Base-by-base conservation (phyloP, 192 early-diverging fungal genomes). In the Coemansia reversa region DNA sequence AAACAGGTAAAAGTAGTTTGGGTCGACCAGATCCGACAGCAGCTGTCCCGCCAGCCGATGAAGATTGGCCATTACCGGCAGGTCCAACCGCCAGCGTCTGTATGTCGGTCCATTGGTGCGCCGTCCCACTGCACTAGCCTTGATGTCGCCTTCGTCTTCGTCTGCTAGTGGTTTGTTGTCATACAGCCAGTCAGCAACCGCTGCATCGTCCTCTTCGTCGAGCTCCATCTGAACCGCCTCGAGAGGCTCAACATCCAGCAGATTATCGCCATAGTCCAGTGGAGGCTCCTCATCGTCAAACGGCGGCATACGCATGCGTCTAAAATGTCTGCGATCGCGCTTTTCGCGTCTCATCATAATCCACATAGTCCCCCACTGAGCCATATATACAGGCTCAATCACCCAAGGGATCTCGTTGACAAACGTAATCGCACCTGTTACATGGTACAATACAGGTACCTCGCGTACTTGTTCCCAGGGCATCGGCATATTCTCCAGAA, bases 291-390 rank as follows among this genome's bases (percentile, higher is more conserved):
- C 97, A 64, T 99, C 97, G 79, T 99, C 97, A 76, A 97, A 97
- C 5, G 93, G 94, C 52, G 95, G 95, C 74, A 97, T 96, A 55
- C 94, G 87, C 95, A 98, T 99, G 68, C 97, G 93, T 72, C 97
- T 97, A 65, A 99, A 99, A 72, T 99, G 94, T 64, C 92, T 87
- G 72, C 97, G 90, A 66, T 97, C 95, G 60, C 93, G 85, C 79
- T 99, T 99, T 70, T 99, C 97, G 61, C 97, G 86, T 61, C 97
- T 87, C 97, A 99, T 99, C 97, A 97, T 98, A 66, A 96, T 98
- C 95, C 95, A 97, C 95, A 97, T 98, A 18, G 93, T 93, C 48
- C 93, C 97, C 97, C 97, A 99, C 79, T 99, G 97, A 5, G 97
- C 94, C 70, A 96, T 92, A 71, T 96, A 99, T 28, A 95, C 86